Base-by-base conservation (phyloP, 2,329 filamentous ascomycete species). In the Penicillium verrucosum region DNA sequence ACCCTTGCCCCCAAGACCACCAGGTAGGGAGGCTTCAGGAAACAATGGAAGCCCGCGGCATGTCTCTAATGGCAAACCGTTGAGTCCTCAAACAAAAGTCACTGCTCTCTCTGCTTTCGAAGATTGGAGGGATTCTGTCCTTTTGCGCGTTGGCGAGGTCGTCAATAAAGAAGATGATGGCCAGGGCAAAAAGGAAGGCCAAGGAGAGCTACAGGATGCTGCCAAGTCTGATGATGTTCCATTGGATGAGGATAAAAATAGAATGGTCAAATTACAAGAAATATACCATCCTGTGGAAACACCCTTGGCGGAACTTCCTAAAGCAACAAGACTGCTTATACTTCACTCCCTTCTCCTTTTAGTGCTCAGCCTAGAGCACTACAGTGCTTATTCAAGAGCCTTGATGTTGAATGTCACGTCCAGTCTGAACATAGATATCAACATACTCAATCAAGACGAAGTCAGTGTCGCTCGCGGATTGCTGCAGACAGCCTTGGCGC, bases 331-430 rank as follows among this genome's bases (percentile, higher is more conserved):
- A 10, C 75, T 90, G 2, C 77, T 92, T 8, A 80, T 95, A 7
- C 75, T 95, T 8, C 88, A 94, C 65, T 83, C 86, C 0, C 77
- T 91, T 40, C 77, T 95, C 0, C 77, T 96, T 3, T 78, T 94
- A 27, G 68, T 92, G 6, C 76, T 96, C 2, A 92, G 89, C 2
- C 76, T 95, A 14, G 87, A 94, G 67, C 85, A 89, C 60, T 96
- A 94, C 72, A 84, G 81, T 41, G 84, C 89, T 5, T 86, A 90
- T 66, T 89, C 89, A 3, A 84, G 90, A 12, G 79, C 89, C 2
- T 77, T 94, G 21, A 79, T 96, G 51, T 76, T 91, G 16, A 81
- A 89, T 61, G 71, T 93, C 40, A 81, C 88, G 1, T 88, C 86
- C 1, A 90, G 88, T 7, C 77, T 96, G 10, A 80, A 85, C n/a